Conservation (phyloP, 1,284 basidiomycete species). For the Sporisorium reilianum region DNA sequence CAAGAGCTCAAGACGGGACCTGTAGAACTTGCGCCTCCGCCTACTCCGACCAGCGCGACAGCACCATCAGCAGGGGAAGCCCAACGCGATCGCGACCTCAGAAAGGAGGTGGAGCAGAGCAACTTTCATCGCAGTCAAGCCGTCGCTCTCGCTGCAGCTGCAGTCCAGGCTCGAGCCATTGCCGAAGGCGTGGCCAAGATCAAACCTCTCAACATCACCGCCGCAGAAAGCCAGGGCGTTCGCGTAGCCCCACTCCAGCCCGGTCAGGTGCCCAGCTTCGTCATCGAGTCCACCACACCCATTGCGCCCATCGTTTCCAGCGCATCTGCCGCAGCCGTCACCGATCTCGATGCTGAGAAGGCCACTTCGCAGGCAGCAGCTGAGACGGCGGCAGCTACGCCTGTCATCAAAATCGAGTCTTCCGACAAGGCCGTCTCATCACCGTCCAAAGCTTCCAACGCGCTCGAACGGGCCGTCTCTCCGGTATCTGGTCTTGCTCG, state of each 20-base stretch:
- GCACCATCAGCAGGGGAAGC: conserved; percentile 32
- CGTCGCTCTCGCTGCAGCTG: conserved; percentile 36
- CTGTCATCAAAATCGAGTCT: conserved; percentile 23
- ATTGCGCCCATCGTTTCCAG: conserved; percentile 19
- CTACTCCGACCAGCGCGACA: conserved; percentile 38
- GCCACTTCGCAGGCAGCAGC: neutral
- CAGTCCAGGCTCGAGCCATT: conserved; percentile 42
- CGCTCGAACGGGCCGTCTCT: conserved; percentile 36
- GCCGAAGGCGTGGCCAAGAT: conserved; percentile 40
- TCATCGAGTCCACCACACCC: conserved; percentile 41
- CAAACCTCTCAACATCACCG: conserved; percentile 43
- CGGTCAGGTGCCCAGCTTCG: conserved; percentile 49
- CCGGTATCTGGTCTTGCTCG: conserved; percentile 40
- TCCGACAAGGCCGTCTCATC: conserved; percentile 21
- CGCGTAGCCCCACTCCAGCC: conserved; percentile 47
- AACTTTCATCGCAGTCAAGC: conserved; percentile 40
- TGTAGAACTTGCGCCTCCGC: conserved; percentile 42
- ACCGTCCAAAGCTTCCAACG: conserved; percentile 12
- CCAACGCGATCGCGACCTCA: conserved; percentile 41
- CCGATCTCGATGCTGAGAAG: neutral
- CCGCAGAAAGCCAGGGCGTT: conserved; percentile 42
- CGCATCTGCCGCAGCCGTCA: neutral
- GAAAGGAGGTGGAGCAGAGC: conserved; percentile 29
- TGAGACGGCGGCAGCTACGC: conserved; percentile 6
- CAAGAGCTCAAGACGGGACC: conserved; percentile 37